Evolutionary conservation across 2,329 filamentous ascomycete species (phyloP).

Genomic region (Lasiodiplodia sp.): DNA sequence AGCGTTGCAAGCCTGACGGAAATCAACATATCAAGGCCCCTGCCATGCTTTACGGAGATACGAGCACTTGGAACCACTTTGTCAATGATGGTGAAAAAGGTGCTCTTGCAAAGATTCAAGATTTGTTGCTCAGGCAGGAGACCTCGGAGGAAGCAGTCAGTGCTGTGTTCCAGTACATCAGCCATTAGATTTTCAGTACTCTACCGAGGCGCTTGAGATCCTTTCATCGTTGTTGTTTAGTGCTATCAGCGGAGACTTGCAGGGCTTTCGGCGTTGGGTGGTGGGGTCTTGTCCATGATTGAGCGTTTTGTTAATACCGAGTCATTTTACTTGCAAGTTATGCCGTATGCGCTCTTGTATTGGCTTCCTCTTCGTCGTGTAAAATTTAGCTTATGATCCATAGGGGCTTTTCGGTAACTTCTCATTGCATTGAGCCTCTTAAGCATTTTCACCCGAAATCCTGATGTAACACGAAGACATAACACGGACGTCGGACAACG

Average conservation of each 20-base stretch:
- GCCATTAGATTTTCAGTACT: constrained; percentile 63
- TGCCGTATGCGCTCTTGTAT: too few species aligned
- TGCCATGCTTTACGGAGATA: constrained; percentile 96
- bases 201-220: background rate
- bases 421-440: too few species aligned
- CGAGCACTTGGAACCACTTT: constrained; percentile 99
- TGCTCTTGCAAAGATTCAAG: constrained; percentile 82
- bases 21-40: constrained; percentile 88
- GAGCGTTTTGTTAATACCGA: background rate
- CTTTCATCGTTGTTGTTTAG: background rate
- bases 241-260: background rate
- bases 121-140: constrained; percentile 89
- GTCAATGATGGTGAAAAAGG: constrained; percentile 74
- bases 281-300: background rate
- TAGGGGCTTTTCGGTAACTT: too few species aligned
- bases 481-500: too few species aligned
- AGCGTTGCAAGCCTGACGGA: constrained; percentile 84
- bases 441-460: too few species aligned
- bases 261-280: background rate
- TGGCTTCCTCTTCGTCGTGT: too few species aligned
- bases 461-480: too few species aligned
- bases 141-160: constrained; percentile 80
- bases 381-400: too few species aligned
- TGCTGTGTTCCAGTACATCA: constrained; percentile 98
- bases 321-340: too few species aligned